Base-by-base conservation (phyloP, 768 basidiomycete genomes). In the Mycena belliarum region DNA sequence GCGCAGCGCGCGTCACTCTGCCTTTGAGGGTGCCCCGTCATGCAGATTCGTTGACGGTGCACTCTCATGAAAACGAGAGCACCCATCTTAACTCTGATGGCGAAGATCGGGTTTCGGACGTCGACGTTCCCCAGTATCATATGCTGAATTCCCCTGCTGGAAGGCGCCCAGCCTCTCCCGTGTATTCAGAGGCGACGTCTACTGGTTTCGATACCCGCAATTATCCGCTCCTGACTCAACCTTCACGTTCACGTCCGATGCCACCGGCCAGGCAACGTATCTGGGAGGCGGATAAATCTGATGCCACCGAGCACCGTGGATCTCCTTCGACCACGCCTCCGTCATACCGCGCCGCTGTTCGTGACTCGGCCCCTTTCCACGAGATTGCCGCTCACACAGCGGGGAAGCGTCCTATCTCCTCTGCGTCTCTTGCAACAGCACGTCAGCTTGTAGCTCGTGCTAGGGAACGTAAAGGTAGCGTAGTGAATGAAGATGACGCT, bases 401-500 rank as follows among this genome's bases (percentile, higher is more conserved):
- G 23, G n/a, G 43, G 23, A 40, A 42, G 47, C 57, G 32, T 33
- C 53, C 51, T 42, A 47, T 20, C 29, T 49, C 61, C 32, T 23
- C 60, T 9, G 40, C 40, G 10, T 61, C 63, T 41, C 63, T 68
- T 25, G 63, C 68, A 0, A 61, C 63, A 40, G 75, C 72, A 37
- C 70, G 72, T 24, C 65, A 65, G 50, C 66, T 61, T 15, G 56
- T 76, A 24, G 66, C 70, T 6, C 61, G 65, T 37, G 70, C 70
- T 44, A 69, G 77, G 46, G 78, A 76, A 60, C 76, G 78, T 25
- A 79, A 73, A 62, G 79, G 76, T 14, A 82, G 76, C 61, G 73
- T 77, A n/a, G 70, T 85, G 20, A 85, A 88, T 64, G 83, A 88
- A 66, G 83, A 88, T 52, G 87, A 89, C 55, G 87, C 87, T 0